Percentiles rank a stretch among this genome's conserved stretches.
phyloP scores from a whole-genome alignment of 2,329 filamentous ascomycete species.

The Alternaria arbusti region DNA sequence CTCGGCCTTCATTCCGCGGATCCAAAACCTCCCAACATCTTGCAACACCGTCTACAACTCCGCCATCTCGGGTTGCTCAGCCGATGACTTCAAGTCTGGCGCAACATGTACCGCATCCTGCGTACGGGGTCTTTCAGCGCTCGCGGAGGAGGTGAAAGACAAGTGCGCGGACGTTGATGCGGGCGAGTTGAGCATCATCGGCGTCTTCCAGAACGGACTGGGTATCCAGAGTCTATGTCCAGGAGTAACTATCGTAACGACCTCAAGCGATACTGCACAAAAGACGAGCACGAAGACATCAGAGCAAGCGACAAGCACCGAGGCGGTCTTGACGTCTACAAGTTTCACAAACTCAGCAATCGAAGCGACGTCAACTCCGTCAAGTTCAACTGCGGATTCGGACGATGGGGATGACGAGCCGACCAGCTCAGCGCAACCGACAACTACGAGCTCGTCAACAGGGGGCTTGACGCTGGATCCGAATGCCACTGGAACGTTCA shows the following conservation, averaged over 20 bases:
- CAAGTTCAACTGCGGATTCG: conserved; percentile 4
- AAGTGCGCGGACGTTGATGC: conserved; percentile 46
- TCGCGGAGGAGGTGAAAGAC: conserved; percentile 41
- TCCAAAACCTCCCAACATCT: conserved; percentile 46
- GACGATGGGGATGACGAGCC: conserved; percentile 5
- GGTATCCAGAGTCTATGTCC: conserved; percentile 51
- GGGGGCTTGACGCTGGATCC: conserved; percentile 20
- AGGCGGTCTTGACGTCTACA: background rate
- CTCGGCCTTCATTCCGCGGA: conserved; percentile 53
- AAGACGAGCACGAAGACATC: conserved; percentile 9
- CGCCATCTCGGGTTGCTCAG: conserved; percentile 49
- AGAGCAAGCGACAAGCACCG: conserved; percentile 17
- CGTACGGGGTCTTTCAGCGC: conserved; percentile 48
- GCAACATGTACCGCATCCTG: conserved; percentile 47
- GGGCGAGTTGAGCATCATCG: conserved; percentile 50
- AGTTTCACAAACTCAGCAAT: conserved; percentile 1
- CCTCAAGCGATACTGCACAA: conserved; percentile 12
- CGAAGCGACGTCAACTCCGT: conserved; percentile 9
- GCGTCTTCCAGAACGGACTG: conserved; percentile 50
- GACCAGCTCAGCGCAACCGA: conserved; percentile 3
- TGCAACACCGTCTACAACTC: conserved; percentile 52
- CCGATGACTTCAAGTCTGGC: conserved; percentile 47
- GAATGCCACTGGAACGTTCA: conserved; percentile 17
- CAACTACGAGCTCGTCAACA: conserved; percentile 13
- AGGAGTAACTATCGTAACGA: conserved; percentile 35